phyloP scores from a whole-genome alignment of 1,284 basidiomycete genomes.

The Boletus albobrunnescens region DNA sequence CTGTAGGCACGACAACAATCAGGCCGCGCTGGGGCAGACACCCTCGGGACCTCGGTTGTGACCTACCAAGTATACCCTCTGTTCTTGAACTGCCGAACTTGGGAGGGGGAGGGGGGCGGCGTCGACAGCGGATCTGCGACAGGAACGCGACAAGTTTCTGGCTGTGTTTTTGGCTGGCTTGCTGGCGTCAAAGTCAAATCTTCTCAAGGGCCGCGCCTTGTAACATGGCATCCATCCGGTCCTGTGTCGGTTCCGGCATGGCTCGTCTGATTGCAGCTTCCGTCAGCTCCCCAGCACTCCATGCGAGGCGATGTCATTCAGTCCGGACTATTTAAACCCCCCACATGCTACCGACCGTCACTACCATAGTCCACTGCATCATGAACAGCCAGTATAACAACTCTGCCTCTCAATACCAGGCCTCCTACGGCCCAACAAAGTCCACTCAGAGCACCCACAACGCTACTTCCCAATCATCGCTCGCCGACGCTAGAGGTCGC shows the following conservation, averaged over 20 bases:
- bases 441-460: conserved; percentile 19
- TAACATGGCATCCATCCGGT: conserved; percentile 14
- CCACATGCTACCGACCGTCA: background rate
- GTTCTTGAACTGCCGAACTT: conserved; percentile 10
- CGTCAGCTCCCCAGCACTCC: conserved; percentile 16
- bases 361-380: conserved; percentile 9
- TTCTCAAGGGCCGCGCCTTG: conserved; percentile 13
- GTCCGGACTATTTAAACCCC: conserved; percentile 25
- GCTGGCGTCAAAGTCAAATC: conserved; percentile 7
- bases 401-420: conserved; percentile 33
- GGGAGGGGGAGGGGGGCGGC: too few relatives aligned
- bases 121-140: conserved; percentile 25
- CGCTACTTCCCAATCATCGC: conserved; percentile 19
- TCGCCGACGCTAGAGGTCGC: conserved; percentile 21
- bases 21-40: background rate
- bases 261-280: conserved; percentile 14
- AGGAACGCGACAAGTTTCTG: conserved; percentile 11
- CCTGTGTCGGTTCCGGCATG: conserved; percentile 33
- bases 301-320: conserved; percentile 29
- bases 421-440: conserved; percentile 22
- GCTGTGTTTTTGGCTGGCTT: conserved; percentile 17
- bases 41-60: conserved; percentile 31
- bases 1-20: conserved; percentile 16
- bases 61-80: background rate
- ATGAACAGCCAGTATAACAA: conserved; percentile 44